Conservation (phyloP, 768 basidiomycete genomes). For the Tremella fuciformis region DNA sequence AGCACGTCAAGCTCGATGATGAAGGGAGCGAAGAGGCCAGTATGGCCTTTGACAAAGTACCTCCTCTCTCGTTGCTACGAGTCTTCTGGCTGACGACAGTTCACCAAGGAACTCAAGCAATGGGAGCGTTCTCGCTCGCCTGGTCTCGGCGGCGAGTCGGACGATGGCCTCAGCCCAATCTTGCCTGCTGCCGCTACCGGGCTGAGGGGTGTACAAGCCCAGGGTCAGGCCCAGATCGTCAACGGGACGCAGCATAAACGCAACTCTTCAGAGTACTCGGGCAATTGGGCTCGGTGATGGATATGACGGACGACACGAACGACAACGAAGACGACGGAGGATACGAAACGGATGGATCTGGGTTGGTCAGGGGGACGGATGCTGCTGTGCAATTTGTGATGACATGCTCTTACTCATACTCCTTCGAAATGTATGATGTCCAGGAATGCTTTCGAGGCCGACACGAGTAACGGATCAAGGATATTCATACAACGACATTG, state of each 20-base stretch:
- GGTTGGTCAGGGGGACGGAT: no score
- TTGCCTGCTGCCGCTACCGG: background rate
- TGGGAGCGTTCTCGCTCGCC: slow-evolving; percentile 43
- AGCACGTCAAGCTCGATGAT: slow-evolving; percentile 16
- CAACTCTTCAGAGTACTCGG: slow-evolving; percentile 41
- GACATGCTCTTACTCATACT: no score
- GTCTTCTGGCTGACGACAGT: slow-evolving; percentile 18
- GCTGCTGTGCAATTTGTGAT: no score
- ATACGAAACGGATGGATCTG: no score
- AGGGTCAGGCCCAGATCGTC: background rate
- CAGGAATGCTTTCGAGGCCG: no score
- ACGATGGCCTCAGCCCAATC: slow-evolving; percentile 16
- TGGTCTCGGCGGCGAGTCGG: slow-evolving; percentile 11
- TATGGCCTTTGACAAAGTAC: slow-evolving; percentile 48
- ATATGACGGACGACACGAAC: no score
- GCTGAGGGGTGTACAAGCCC: background rate
- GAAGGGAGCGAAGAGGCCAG: slow-evolving; percentile 38
- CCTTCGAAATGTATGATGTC: no score
- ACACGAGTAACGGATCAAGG: no score
- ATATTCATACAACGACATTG: no score
- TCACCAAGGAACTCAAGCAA: slow-evolving; percentile 47
- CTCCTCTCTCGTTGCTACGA: background rate
- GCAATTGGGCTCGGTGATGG: slow-evolving; percentile 38
- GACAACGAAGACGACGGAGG: no score
- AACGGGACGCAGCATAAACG: slow-evolving; percentile 22